Conservation (phyloP, 2,329 filamentous ascomycete genomes). For the Mycogone perniciosa region DNA sequence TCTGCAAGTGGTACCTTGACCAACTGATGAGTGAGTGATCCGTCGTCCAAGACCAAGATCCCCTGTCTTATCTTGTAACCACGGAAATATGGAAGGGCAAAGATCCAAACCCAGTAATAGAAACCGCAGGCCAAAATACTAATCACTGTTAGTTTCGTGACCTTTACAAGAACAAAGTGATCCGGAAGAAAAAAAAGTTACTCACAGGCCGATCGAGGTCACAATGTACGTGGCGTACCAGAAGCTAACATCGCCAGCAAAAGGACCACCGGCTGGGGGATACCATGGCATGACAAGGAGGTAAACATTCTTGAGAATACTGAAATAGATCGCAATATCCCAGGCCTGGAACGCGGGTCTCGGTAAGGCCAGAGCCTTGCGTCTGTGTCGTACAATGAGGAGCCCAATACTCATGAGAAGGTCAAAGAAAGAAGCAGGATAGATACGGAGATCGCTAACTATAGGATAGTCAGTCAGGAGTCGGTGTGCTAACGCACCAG, state of each 20-base stretch:
- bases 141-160: not conserved
- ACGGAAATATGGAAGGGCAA: slow-evolving; percentile 45
- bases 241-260: slow-evolving; percentile 62
- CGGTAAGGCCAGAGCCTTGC: slow-evolving; percentile 43
- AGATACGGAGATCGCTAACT: slow-evolving; percentile 54
- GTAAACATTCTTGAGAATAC: slow-evolving; percentile 52
- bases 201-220: slow-evolving; percentile 58
- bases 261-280: slow-evolving; percentile 53
- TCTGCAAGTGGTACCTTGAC: slow-evolving; percentile 47
- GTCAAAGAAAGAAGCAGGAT: slow-evolving; percentile 53
- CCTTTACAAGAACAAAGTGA: not conserved
- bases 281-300: slow-evolving; percentile 67
- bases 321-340: slow-evolving; percentile 52
- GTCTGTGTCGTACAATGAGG: slow-evolving; percentile 49
- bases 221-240: slow-evolving; percentile 67
- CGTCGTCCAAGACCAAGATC: slow-evolving; percentile 41
- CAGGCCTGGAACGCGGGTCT: slow-evolving; percentile 52
- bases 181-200: slow-evolving; percentile 15
- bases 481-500: no score
- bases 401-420: slow-evolving; percentile 52
- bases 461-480: slow-evolving; percentile 19
- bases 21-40: slow-evolving; percentile 39
- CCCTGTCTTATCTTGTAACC: slow-evolving; percentile 51
- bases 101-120: slow-evolving; percentile 56
- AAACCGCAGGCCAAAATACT: slow-evolving; percentile 47